A percentile compares a stretch with the other conserved stretches of the same genome.
These are phyloP conservation scores for Keithomyces neogunnii DNA, from an alignment of 2,329 filamentous ascomycete species.

Conservation along the genomic window DNA sequence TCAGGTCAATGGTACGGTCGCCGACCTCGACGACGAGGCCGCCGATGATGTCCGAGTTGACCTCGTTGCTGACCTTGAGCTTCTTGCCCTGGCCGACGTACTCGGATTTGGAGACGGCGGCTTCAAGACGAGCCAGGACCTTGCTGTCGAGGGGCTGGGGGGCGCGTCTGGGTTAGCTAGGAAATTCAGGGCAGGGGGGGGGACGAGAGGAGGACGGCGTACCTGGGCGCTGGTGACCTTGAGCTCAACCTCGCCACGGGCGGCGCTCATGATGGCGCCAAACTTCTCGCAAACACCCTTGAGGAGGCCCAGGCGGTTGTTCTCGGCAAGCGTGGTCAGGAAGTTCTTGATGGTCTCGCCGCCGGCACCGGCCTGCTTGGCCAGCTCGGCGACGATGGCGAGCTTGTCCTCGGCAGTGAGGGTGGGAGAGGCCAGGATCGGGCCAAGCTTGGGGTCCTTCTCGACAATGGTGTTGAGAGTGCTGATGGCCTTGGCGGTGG, in stretches of 20 bases:
- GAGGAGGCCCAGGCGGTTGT: conserved; percentile 86
- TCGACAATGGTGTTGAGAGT: conserved; percentile 63
- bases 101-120: conserved; percentile 78
- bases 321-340: conserved; percentile 80
- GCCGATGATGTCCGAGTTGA: conserved; percentile 88
- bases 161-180: not conserved
- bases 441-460: conserved; percentile 72
- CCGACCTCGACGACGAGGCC: conserved; percentile 94
- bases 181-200: not conserved
- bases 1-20: conserved; percentile 96
- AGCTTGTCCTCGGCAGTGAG: conserved; percentile 74
- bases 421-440: conserved; percentile 72
- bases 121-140: conserved; percentile 78
- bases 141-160: conserved; percentile 73
- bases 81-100: conserved; percentile 91
- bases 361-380: conserved; percentile 68
- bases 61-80: conserved; percentile 92
- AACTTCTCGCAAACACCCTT: conserved; percentile 84
- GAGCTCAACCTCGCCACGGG: conserved; percentile 89
- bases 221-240: conserved; percentile 84
- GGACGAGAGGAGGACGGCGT: conserved; percentile 14
- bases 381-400: conserved; percentile 76
- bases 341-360: conserved; percentile 92
- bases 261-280: conserved; percentile 73
- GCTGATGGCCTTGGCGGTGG: conserved; percentile 71